A percentile compares a stretch with the other conserved stretches of the same genome.
Conservation (phyloP, 2,329 filamentous ascomycete genomes). For the Cladosporium sp. region DNA sequence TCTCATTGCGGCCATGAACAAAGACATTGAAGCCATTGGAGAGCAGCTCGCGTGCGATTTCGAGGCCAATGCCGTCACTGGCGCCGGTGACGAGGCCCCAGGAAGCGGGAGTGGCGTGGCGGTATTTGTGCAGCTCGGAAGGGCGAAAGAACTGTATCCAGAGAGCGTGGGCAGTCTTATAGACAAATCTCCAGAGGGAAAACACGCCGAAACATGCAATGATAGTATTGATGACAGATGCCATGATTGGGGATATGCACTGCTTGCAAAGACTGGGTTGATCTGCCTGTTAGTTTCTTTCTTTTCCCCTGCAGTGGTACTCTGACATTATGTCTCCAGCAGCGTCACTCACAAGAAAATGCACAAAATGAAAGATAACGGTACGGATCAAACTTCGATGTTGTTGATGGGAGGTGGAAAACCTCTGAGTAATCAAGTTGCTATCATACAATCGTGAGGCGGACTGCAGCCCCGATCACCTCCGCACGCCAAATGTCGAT, state of each 20-base stretch:
- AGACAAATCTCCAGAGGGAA: conserved; percentile 3
- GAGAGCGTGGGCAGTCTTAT: conserved; percentile 18
- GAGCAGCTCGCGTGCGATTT: conserved; percentile 50
- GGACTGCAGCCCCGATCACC: no score
- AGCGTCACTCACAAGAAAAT: no score
- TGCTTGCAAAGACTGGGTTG: no score
- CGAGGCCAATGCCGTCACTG: conserved; percentile 53
- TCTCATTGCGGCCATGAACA: conserved; percentile 52
- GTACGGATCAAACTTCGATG: no score
- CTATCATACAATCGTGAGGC: no score
- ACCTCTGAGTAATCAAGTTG: no score
- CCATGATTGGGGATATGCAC: not conserved
- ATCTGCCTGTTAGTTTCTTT: no score
- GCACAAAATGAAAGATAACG: no score
- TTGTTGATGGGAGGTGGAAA: no score
- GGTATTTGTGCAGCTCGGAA: conserved; percentile 17
- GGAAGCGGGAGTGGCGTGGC: conserved; percentile 17
- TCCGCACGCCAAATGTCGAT: no score
- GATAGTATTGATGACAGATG: not conserved
- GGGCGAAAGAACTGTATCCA: conserved; percentile 23
- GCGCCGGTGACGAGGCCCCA: conserved; percentile 53
- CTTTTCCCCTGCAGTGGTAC: no score
- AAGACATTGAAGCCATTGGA: conserved; percentile 52
- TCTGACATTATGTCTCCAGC: no score
- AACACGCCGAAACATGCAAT: not conserved